Conservation (phyloP, 2,329 filamentous ascomycete species). For the Paecilomyces niveus region DNA sequence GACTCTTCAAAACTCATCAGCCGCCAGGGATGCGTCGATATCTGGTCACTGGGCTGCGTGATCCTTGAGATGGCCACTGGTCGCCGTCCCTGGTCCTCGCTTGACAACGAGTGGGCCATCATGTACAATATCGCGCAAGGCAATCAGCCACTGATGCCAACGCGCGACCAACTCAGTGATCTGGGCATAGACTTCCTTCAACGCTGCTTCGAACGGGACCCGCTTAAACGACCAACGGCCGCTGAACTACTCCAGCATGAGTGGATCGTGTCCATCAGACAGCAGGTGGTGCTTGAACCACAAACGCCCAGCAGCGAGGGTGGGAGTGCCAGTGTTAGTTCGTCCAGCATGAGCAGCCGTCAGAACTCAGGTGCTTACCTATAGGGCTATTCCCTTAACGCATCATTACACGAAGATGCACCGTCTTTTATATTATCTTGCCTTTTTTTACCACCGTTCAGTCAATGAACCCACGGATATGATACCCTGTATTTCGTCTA, state of each 20-base stretch:
- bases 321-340: conserved; percentile 30
- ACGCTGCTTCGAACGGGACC: conserved; percentile 80
- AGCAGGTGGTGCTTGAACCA: conserved; percentile 41
- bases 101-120: conserved; percentile 99
- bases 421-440: background rate
- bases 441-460: background rate
- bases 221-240: conserved; percentile 68
- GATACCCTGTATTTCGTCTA: background rate
- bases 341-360: conserved; percentile 19
- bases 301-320: conserved; percentile 30
- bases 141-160: conserved; percentile 80
- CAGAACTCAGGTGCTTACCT: conserved; percentile 16
- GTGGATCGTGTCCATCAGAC: conserved; percentile 59
- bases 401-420: background rate
- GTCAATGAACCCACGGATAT: background rate
- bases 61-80: conserved; percentile 97
- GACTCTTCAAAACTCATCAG: conserved; percentile 65
- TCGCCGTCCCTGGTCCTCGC: conserved; percentile 82
- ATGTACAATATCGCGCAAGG: conserved; percentile 99
- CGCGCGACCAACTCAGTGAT: conserved; percentile 73
- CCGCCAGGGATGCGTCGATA: conserved; percentile 79
- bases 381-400: background rate
- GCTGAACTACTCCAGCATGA: conserved; percentile 89
- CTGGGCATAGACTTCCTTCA: conserved; percentile 81
- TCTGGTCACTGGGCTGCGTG: conserved; percentile 95